A percentile compares a stretch with the other conserved stretches of the same genome.
Evolutionary conservation across 176 grass and related monocot genomes (phyloP).

Genomic region (Oryza longistaminata): DNA sequence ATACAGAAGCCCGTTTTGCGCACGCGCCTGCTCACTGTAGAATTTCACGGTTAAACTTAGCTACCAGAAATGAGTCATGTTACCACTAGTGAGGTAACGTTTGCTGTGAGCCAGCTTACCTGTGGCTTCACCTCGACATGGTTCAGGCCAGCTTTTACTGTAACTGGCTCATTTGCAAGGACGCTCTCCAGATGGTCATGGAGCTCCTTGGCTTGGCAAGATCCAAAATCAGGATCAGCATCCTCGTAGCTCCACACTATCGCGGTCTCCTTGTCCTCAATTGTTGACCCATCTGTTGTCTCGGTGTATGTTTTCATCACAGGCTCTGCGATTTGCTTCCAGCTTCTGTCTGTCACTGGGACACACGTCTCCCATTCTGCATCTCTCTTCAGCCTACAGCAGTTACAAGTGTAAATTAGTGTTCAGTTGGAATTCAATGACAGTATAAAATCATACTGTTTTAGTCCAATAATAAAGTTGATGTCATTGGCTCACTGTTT

Average conservation of each 20-base stretch:
- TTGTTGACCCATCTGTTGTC: slow-evolving; percentile 85
- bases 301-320: slow-evolving; percentile 90
- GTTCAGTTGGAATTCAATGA: not conserved
- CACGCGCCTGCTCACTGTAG: too few species aligned
- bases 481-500: not conserved
- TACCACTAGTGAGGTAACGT: not conserved
- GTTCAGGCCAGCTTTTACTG: slow-evolving; percentile 72
- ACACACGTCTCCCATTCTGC: slow-evolving; percentile 71
- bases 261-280: slow-evolving; percentile 86
- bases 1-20: slow-evolving; percentile 57
- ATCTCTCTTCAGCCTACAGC: slow-evolving; percentile 60
- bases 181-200: slow-evolving; percentile 86
- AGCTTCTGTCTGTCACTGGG: slow-evolving; percentile 57
- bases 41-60: not conserved
- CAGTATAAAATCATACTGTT: not conserved
- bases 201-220: slow-evolving; percentile 95
- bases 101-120: slow-evolving; percentile 35
- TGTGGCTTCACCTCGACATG: slow-evolving; percentile 95
- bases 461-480: not conserved
- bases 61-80: not conserved
- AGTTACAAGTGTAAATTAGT: not conserved
- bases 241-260: slow-evolving; percentile 86
- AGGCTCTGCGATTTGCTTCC: slow-evolving; percentile 93
- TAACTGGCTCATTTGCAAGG: slow-evolving; percentile 79
- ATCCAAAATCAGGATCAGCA: slow-evolving; percentile 86